Percentiles rank a stretch among this genome's conserved stretches.
These are phyloP conservation scores for Tylopilus subfusipes DNA, from an alignment of 768 basidiomycete species.

Conservation along the genomic window DNA sequence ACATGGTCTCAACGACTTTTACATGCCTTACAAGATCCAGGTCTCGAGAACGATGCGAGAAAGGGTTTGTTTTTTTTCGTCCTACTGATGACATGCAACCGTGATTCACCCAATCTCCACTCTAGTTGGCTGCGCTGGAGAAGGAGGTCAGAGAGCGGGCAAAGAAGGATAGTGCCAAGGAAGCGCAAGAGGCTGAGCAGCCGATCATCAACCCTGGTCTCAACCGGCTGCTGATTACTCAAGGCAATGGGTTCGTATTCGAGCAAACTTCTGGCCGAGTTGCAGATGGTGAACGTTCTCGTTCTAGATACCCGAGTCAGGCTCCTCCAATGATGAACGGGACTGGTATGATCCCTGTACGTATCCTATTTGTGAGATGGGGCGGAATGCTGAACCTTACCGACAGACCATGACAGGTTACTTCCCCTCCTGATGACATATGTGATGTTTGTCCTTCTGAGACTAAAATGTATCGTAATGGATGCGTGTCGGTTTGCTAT, in stretches of 20 bases:
- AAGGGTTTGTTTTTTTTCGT: constrained; percentile 52
- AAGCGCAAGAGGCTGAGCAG: constrained; percentile 80
- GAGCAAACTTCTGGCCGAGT: background rate
- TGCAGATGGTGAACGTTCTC: constrained; percentile 5
- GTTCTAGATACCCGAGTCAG: constrained; percentile 54
- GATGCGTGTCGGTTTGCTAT: constrained; percentile 21
- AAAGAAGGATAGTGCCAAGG: constrained; percentile 84
- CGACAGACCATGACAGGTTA: constrained; percentile 64
- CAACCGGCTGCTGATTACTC: constrained; percentile 62
- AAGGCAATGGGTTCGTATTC: constrained; percentile 55
- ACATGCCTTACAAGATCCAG: constrained; percentile 95
- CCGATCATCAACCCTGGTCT: constrained; percentile 87
- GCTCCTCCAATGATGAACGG: constrained; percentile 61
- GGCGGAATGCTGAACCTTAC: constrained; percentile 5
- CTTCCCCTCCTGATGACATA: constrained; percentile 26
- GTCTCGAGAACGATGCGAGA: constrained; percentile 75
- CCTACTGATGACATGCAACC: background rate
- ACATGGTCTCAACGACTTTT: constrained; percentile 93
- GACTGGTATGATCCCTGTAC: constrained; percentile 57
- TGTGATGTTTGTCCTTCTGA: constrained; percentile 4
- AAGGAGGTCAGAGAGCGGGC: constrained; percentile 86
- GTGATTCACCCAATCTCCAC: constrained; percentile 4
- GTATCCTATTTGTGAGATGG: constrained; percentile 21
- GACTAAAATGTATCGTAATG: constrained; percentile 26
- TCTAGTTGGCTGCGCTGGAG: constrained; percentile 71